phyloP scores from a whole-genome alignment of 306 rosid species.

The Adenanthera pavonina region DNA sequence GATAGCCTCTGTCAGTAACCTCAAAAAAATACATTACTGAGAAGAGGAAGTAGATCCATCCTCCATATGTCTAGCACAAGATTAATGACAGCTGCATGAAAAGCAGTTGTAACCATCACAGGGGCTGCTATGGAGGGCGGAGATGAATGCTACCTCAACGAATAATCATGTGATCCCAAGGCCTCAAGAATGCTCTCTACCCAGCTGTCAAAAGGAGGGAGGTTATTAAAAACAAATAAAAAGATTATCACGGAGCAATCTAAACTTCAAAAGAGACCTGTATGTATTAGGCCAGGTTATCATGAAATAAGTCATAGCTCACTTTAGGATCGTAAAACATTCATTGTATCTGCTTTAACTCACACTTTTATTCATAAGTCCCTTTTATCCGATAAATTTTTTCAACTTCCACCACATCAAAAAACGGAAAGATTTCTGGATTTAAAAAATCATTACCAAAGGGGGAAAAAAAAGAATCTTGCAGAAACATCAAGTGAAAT shows the following conservation, averaged over 20 bases:
- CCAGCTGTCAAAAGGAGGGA: slow-evolving; percentile 67
- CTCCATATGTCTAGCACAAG: slow-evolving; percentile 8
- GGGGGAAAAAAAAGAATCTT: not conserved
- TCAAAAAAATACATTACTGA: slow-evolving; percentile 29
- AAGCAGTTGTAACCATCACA: slow-evolving; percentile 29
- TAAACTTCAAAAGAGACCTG: slow-evolving; percentile 12
- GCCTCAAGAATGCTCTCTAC: slow-evolving; percentile 90
- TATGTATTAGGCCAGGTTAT: not conserved
- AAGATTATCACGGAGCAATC: slow-evolving; percentile 20
- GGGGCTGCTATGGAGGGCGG: slow-evolving; percentile 19
- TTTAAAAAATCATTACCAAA: not conserved
- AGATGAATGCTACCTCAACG: slow-evolving; percentile 46
- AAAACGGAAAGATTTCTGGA: not conserved
- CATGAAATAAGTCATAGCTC: not conserved
- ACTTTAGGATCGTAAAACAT: not conserved
- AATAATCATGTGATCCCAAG: slow-evolving; percentile 50
- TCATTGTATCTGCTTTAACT: not conserved
- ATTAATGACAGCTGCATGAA: slow-evolving; percentile 30
- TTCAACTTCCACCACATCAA: too few species aligned
- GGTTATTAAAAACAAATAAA: slow-evolving; percentile 9
- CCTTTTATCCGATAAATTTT: too few species aligned
- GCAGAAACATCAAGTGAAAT: slow-evolving; percentile 17
- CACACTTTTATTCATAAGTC: not conserved
- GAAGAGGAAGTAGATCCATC: slow-evolving; percentile 26
- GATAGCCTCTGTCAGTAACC: slow-evolving; percentile 41